Evolutionary conservation across 2,329 filamentous ascomycete genomes (phyloP), one percentile per base, ranked within the genome.

Genomic region (Colletotrichum zoysiae): DNA sequence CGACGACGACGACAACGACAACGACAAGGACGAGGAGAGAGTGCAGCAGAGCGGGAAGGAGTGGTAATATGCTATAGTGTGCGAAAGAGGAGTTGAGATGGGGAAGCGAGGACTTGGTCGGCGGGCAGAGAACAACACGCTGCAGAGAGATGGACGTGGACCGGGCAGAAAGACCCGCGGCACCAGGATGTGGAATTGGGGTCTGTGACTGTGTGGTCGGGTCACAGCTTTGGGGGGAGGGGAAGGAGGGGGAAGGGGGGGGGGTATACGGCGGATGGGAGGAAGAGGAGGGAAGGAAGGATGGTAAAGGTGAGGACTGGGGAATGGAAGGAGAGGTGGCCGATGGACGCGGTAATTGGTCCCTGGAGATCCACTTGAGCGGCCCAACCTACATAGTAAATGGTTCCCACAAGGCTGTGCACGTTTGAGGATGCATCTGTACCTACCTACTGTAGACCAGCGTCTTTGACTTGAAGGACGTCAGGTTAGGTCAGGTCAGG

Each of bases 351-450:
- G 51, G 35, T 71, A 68, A 35, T 71, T 73, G 71, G 67, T 44
- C 9, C 2, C 11, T 6, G 1, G 2, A 18, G 38, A 38, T 48
- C 71, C 69, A 71, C 69, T 63, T 18, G 6, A 38, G 48, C 51
- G 38, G 53, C 53, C 69, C 56, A 68, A 65, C 72, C 65, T 70
- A 56, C 44, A n/a, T 69, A 42, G 71, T 70, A 56, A 50, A n/a
- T 69, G 48, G 71, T 73, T 58, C 65, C 72, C 74, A 74, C 72
- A 74, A 74, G 74, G 72, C 74, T 74, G 74, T 74, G 74, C 74
- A 74, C 74, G 74, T 74, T 74, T 74, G 72, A 74, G 72, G 68
- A 74, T 73, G 63, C 59, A 71, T 61, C 51, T 72, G 60, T 30
- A 30, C 30, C 30, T 30, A 30, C 30, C 30, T 30, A 30, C 30